Evolutionary conservation across 805 yeast species (phyloP), one percentile per base, ranked within the genome.

Genomic region (Kodamaea fukazawae): DNA sequence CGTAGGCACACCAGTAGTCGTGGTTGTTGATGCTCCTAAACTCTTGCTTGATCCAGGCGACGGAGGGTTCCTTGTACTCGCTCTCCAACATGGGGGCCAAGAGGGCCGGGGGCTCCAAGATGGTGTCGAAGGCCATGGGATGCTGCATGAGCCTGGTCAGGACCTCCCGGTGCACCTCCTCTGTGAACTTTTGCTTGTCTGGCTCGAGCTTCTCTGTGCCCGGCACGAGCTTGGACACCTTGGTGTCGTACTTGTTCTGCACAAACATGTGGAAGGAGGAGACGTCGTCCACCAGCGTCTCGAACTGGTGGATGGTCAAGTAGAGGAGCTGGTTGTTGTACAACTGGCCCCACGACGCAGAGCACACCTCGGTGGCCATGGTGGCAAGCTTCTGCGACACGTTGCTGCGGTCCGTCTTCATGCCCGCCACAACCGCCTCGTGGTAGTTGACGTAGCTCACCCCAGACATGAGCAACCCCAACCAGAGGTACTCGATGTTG

Each of bases 321-420:
- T 61, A 65, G 7, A 62, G 26, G 20, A 65, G 44, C 33, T 63
- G 63, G 2, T 18, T 41, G 15, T 51, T 63, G 31, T 48, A 48
- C 2, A 61, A 30, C 43, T 65, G 70, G 4, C 60, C 65, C 69
- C 70, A 64, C 10, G 69, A 62, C 11, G 66, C 46, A 9, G 69
- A 62, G 42, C 71, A 65, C 7, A 65, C 38, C 40, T 65, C 70
- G 4, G 49, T 44, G 4, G 70, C 50, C 12, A 44, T 30, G 1
- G 58, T 52, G 4, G 50, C 40, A 7, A 41, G 36, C 1, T 47
- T 42, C 6, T 32, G 40, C 3, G 61, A 55, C 8, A 49, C 38
- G 29, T 60, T 63, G 18, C 42, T 47, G 1, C 31, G 32, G 1
- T 68, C 68, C 0, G 70, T 63, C 14, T 56, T 41, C 2, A 61